Evolutionary conservation across 202 grass and related monocot species (phyloP), one percentile per base, ranked within the genome.

Genomic region (Bolboschoenoplectus hybrid): DNA sequence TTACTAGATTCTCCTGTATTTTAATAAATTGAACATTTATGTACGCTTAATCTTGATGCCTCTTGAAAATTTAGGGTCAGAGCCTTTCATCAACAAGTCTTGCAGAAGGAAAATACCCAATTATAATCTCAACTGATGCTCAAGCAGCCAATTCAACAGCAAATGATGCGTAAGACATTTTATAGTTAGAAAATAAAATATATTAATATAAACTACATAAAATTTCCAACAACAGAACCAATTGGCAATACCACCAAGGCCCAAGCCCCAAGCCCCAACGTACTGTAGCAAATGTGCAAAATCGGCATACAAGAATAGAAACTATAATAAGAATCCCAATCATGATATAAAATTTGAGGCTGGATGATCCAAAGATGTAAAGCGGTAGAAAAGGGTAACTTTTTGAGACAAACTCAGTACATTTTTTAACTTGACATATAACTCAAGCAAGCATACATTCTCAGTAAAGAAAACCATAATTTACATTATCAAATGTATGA

Each of bases 31-130:
- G 6, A 39, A 6, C 32, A 32, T 38, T 17, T 77, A 3, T 46
- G 6, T 58, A 52, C 5, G 35, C 9, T 58, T 9, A 50, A 2
- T 50, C 45, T 78, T 3, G 3, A 1, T 67, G 3, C 68, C 19
- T 67, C 67, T 88, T 6, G 47, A 40, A 41, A 67, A 39, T 69
- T 63, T 88, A 88, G 93, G 95, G 88, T 41, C 78, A 72, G 55
- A 97, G 95, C 82, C 84, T 97, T 4, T 93, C 95, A 4, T 67
- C 74, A 17, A 83, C 58, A 32, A 87, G 76, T 72, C 68, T 95
- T 8, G 67, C 86, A 3, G 16, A 72, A 5, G 82, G 85, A 26
- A 60, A 68, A 5, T 91, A 91, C 74, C 73, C 86, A 1, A 86
- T 95, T 41, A 87, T 98, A n/a, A 73, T 0, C 39, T 81, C 53